Evolutionary conservation across 345 rosid species (phyloP).

Genomic region (Cochlearia excelsa): DNA sequence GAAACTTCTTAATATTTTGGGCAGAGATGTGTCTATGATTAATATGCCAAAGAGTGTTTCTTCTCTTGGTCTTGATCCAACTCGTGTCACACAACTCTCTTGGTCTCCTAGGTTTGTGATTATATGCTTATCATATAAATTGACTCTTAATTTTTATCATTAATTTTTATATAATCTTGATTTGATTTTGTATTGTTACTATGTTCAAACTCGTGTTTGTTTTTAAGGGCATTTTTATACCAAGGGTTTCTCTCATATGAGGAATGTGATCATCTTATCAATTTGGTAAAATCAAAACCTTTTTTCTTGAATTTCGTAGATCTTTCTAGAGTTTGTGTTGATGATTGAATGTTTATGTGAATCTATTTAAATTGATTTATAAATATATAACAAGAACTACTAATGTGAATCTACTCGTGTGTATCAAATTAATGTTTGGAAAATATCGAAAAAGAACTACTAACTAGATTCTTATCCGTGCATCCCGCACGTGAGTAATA

Average conservation of each 20-base stretch:
- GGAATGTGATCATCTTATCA: slow-evolving; percentile 86
- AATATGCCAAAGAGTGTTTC: slow-evolving; percentile 45
- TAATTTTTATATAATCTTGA: too few species aligned
- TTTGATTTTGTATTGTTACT: slow-evolving; percentile 19
- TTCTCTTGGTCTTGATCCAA: slow-evolving; percentile 61
- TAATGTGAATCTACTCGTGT: too few species aligned
- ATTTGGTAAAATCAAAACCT: slow-evolving; percentile 49
- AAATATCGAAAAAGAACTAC: too few species aligned
- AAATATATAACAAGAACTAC: too few species aligned
- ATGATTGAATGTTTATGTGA: neutral
- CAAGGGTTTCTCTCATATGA: slow-evolving; percentile 62
- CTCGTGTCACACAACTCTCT: slow-evolving; percentile 79
- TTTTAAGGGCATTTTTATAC: slow-evolving; percentile 82
- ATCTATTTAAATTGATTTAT: too few species aligned
- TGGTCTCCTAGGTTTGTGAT: slow-evolving; percentile 82
- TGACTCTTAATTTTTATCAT: too few species aligned
- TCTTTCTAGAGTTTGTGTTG: slow-evolving; percentile 15
- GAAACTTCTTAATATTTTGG: neutral
- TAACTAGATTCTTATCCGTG: too few species aligned
- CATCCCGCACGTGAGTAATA: too few species aligned
- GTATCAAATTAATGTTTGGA: too few species aligned
- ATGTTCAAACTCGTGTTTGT: too few species aligned
- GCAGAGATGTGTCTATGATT: slow-evolving; percentile 48
- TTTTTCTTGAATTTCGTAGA: neutral
- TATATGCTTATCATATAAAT: too few species aligned